Evolutionary conservation across 768 basidiomycete genomes (phyloP), one percentile per base, ranked within the genome.

Genomic region (Infundibulicybe gibba): DNA sequence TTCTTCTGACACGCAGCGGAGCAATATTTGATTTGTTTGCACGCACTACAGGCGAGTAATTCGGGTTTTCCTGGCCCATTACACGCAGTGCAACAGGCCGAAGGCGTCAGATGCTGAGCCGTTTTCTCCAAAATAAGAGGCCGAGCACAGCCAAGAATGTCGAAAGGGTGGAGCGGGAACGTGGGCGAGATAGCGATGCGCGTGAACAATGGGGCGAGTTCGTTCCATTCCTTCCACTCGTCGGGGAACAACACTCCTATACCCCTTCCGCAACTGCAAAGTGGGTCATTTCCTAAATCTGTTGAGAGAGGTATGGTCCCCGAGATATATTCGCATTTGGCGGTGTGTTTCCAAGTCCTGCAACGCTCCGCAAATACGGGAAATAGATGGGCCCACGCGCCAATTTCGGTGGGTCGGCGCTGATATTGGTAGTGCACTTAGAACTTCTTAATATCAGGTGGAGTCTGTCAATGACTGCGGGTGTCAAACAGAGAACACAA

Each of bases 371-470:
- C n/a, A n/a, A n/a, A n/a, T n/a, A n/a, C n/a, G n/a, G n/a, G 80
- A 2, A 83, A 57, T 20, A 81, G 67, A 45, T 72, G 65, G 40
- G 73, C 73, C 82, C 80, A 83, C 1, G 67, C 68, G 19, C 50
- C 51, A 20, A 68, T 54, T 51, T 75, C 76, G 46, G 53, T 65
- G 57, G 5, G 34, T 6, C 33, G 67, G 48, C 33, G 39, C 25
- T 2, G 40, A 39, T 44, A 64, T 20, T 13, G 48, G 16, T 4
- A 32, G 31, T 3, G 13, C 21, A 13, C 33, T 35, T 3, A 38
- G 16, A 16, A 54, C 13, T 20, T 32, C 25, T 15, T 8, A 25
- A 35, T 42, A 13, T 32, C 13, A 17, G 25, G 38, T 35, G 13
- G 6, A 56, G 41, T 15, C 43, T 54, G 14, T 38, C 17, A 16